These are phyloP conservation scores for Pseudogymnoascus sp. DNA, from an alignment of 2,329 filamentous ascomycete genomes.

Conservation along the genomic window DNA sequence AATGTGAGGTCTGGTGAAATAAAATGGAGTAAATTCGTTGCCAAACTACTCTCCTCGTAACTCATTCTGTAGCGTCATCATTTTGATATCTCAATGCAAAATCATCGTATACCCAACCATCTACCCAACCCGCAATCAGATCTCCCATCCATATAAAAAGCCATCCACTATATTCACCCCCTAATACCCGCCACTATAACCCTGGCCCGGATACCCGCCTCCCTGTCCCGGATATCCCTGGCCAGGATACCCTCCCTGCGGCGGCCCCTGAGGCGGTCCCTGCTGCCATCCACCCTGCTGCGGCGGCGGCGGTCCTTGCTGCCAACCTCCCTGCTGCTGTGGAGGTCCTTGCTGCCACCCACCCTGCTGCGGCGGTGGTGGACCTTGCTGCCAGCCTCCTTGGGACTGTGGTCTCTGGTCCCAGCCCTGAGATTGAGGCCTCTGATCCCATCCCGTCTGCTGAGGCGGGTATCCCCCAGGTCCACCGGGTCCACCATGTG, in stretches of 20 bases:
- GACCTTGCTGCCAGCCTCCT: slow-evolving; percentile 14
- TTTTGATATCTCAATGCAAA: neutral
- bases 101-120: neutral
- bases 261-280: slow-evolving; percentile 21
- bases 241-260: slow-evolving; percentile 28
- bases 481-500: slow-evolving; percentile 17
- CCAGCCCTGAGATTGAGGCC: too few relatives aligned
- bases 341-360: slow-evolving; percentile 28
- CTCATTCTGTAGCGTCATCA: neutral
- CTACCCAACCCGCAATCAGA: neutral
- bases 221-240: slow-evolving; percentile 13
- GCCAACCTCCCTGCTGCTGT: slow-evolving; percentile 22
- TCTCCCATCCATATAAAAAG: neutral
- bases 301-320: slow-evolving; percentile 24
- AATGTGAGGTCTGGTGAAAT: neutral
- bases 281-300: slow-evolving; percentile 18
- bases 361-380: slow-evolving; percentile 25
- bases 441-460: too few relatives aligned
- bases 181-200: slow-evolving; percentile 21
- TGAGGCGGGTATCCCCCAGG: slow-evolving; percentile 32
- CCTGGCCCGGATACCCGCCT: slow-evolving; percentile 23
- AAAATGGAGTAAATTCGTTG: neutral
- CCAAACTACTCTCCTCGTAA: neutral
- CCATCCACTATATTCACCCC: neutral
- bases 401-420: too few relatives aligned